phyloP scores from a whole-genome alignment of 2,329 filamentous ascomycete species.

The Shiraia sp. region DNA sequence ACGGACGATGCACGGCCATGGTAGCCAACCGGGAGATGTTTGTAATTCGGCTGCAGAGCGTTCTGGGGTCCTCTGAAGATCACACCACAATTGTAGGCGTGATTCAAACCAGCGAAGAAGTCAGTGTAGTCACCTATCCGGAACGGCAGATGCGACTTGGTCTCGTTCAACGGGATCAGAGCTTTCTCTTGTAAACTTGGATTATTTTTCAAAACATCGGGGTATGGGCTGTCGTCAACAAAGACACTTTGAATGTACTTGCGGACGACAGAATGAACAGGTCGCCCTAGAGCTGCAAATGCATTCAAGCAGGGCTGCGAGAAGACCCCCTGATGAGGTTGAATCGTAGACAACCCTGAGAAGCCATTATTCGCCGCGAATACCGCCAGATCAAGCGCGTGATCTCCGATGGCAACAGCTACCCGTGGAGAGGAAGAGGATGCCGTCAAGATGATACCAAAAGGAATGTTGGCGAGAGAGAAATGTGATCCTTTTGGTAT shows the following conservation, averaged over 20 bases:
- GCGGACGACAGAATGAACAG: conserved; percentile 69
- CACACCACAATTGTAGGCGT: conserved; percentile 72
- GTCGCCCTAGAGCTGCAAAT: conserved; percentile 73
- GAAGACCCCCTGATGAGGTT: conserved; percentile 65
- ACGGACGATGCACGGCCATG: conserved; percentile 78
- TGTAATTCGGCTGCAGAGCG: conserved; percentile 80
- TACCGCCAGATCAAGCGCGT: conserved; percentile 69
- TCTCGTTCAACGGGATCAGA: conserved; percentile 62
- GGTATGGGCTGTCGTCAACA: conserved; percentile 60
- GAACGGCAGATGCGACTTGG: conserved; percentile 73
- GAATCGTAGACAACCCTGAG: conserved; percentile 58
- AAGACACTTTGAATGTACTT: conserved; percentile 71
- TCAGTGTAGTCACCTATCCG: conserved; percentile 82
- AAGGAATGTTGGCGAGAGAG: conserved; percentile 79
- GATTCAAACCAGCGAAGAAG: conserved; percentile 80
- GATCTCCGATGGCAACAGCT: conserved; percentile 72
- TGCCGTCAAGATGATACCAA: conserved; percentile 75
- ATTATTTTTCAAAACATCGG: conserved; percentile 67
- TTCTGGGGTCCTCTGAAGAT: conserved; percentile 74
- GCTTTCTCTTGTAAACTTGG: conserved; percentile 58
- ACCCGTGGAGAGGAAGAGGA: conserved; percentile 61
- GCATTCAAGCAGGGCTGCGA: conserved; percentile 68
- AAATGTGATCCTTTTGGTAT: conserved; percentile 68
- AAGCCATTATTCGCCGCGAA: conserved; percentile 66
- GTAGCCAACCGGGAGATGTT: conserved; percentile 78